Evolutionary conservation across 2,329 filamentous ascomycete genomes (phyloP).

Genomic region (Diaporthe sp.): DNA sequence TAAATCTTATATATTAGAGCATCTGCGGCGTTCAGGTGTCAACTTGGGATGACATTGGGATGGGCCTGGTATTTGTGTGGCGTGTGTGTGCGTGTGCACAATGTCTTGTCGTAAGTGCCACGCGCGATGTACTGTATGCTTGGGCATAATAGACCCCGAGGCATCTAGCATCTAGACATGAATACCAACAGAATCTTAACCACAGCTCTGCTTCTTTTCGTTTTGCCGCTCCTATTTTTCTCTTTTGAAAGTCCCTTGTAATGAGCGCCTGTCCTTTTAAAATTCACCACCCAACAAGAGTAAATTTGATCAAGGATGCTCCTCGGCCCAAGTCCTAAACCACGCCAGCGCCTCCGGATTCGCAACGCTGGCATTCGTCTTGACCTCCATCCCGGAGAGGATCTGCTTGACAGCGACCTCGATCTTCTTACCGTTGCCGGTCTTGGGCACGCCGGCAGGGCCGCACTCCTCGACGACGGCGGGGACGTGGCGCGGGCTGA

Average conservation of each 20-base stretch:
- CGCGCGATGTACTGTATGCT: slow-evolving; percentile 28
- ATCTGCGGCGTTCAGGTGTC: slow-evolving; percentile 34
- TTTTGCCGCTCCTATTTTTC: slow-evolving; percentile 19
- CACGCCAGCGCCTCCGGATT: slow-evolving; percentile 91
- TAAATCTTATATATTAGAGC: slow-evolving; percentile 31
- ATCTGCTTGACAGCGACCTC: slow-evolving; percentile 98
- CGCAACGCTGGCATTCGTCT: slow-evolving; percentile 92
- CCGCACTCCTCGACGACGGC: slow-evolving; percentile 82
- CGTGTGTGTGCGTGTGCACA: not conserved
- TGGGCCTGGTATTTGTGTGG: not conserved
- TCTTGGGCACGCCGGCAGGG: slow-evolving; percentile 86
- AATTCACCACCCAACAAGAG: not conserved
- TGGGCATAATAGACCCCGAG: slow-evolving; percentile 23
- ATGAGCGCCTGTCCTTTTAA: not conserved
- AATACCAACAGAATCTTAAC: slow-evolving; percentile 9
- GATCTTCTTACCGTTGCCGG: slow-evolving; percentile 96
- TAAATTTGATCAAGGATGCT: slow-evolving; percentile 53
- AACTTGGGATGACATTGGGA: not conserved
- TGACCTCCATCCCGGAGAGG: slow-evolving; percentile 86
- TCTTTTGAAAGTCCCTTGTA: not conserved
- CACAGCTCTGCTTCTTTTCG: slow-evolving; percentile 12
- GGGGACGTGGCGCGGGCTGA: slow-evolving; percentile 92
- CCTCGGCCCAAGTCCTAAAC: slow-evolving; percentile 83
- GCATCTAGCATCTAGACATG: slow-evolving; percentile 35
- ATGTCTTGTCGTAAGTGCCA: slow-evolving; percentile 4